A percentile compares a stretch with the other conserved stretches of the same genome.
These are phyloP conservation scores for Plasmopara muralis DNA, from an alignment of 352 stramenopile genomes.

Conservation along the genomic window DNA sequence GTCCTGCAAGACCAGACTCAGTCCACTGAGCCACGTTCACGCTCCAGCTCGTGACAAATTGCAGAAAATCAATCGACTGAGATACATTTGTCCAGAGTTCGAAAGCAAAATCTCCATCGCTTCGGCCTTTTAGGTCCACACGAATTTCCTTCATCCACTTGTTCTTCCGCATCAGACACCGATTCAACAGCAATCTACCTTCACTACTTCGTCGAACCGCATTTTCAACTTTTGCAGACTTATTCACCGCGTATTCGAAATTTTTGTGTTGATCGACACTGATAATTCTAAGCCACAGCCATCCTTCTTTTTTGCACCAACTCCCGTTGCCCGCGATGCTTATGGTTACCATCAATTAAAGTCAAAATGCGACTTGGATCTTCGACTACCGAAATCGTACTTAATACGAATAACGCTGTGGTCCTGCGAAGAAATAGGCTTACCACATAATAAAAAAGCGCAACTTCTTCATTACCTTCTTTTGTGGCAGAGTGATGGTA, in stretches of 20 bases:
- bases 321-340: conserved; percentile 3
- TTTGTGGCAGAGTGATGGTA: conserved; percentile 37
- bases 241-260: conserved; percentile 4
- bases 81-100: conserved; percentile 13
- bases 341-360: conserved; percentile 7
- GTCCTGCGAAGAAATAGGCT: conserved; percentile 4
- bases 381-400: conserved; percentile 16
- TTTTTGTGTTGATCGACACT: neutral
- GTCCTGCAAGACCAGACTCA: conserved; percentile 7
- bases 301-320: conserved; percentile 5
- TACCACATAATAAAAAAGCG: neutral
- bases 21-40: conserved; percentile 23
- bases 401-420: conserved; percentile 7
- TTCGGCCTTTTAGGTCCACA: conserved; percentile 2
- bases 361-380: conserved; percentile 7
- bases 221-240: neutral
- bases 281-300: conserved; percentile 5
- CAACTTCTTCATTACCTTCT: conserved; percentile 4
- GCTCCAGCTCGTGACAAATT: conserved; percentile 18
- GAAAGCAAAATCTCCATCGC: conserved; percentile 1
- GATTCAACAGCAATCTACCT: conserved; percentile 10
- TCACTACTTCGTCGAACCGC: neutral
- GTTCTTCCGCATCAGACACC: conserved; percentile 4
- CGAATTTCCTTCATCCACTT: conserved; percentile 4
- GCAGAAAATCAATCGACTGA: conserved; percentile 17